A percentile compares a stretch with the other conserved stretches of the same genome.
phyloP scores from a whole-genome alignment of 148 eudicot species.

The Linanthus parryae region DNA sequence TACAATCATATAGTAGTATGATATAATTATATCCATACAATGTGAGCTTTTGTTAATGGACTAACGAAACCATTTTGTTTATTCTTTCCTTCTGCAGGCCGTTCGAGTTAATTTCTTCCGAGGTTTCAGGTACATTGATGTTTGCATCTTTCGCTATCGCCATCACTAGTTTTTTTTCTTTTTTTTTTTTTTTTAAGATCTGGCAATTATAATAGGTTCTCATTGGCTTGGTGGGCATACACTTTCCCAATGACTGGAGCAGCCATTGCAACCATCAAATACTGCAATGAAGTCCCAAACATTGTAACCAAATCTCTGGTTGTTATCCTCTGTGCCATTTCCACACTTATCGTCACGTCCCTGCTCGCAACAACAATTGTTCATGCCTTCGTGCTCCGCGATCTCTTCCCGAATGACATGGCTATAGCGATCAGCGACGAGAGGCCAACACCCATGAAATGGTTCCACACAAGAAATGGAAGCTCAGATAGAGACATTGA shows the following conservation, averaged over 20 bases:
- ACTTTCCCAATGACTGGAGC: conserved; percentile 96
- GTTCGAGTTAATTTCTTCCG: conserved; percentile 90
- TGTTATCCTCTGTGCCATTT: conserved; percentile 32
- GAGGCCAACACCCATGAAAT: conserved; percentile 40
- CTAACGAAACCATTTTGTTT: not conserved
- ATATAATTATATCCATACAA: too few species aligned
- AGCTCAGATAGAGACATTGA: conserved; percentile 47
- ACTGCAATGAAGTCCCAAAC: conserved; percentile 56
- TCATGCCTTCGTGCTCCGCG: conserved; percentile 59
- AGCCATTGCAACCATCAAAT: conserved; percentile 72
- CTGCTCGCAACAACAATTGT: conserved; percentile 56
- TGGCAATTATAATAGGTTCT: conserved; percentile 57
- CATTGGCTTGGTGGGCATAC: conserved; percentile 98
- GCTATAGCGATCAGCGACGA: conserved; percentile 80
- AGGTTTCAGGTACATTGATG: conserved; percentile 63
- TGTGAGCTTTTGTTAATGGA: not conserved
- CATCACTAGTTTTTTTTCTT: not conserved
- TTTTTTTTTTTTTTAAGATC: too few species aligned
- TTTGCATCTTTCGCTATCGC: not conserved
- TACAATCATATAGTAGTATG: too few species aligned
- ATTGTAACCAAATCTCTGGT: conserved; percentile 32
- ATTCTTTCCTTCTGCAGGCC: conserved; percentile 45
- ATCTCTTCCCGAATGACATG: conserved; percentile 84
- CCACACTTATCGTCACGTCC: conserved; percentile 47
- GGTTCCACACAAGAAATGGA: conserved; percentile 45